Evolutionary conservation across 345 rosid species (phyloP).

Genomic region (Brassica cretica): DNA sequence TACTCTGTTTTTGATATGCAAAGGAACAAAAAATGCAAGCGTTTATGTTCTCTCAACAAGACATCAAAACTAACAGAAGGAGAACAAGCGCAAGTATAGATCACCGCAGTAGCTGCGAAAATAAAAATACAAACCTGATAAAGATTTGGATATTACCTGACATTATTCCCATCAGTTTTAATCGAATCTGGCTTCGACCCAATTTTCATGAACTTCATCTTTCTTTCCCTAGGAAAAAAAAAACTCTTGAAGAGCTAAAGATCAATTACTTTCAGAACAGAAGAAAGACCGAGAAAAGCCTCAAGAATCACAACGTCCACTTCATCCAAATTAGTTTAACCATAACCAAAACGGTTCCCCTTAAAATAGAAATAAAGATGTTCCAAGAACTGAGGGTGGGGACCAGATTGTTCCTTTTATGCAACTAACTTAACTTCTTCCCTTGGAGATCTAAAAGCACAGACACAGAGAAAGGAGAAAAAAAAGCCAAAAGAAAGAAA

Average conservation of each 20-base stretch:
- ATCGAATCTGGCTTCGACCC: conserved; percentile 83
- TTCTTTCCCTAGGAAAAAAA: conserved; percentile 20
- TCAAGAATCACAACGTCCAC: conserved; percentile 32
- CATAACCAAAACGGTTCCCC: conserved; percentile 32
- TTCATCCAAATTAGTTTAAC: conserved; percentile 11
- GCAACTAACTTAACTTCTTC: conserved; percentile 47
- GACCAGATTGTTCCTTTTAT: conserved; percentile 50
- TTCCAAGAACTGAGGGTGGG: conserved; percentile 55
- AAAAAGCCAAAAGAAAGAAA: conserved; percentile 22
- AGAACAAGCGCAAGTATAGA: background rate
- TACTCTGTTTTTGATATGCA: conserved; percentile 18
- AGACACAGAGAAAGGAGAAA: conserved; percentile 44
- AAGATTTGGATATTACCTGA: conserved; percentile 33
- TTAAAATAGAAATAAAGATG: conserved; percentile 42
- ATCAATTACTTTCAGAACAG: conserved; percentile 1
- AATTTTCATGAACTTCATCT: conserved; percentile 95
- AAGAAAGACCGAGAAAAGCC: background rate
- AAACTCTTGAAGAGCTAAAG: conserved; percentile 18
- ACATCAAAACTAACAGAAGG: background rate
- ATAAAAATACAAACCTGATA: background rate
- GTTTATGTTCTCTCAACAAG: background rate
- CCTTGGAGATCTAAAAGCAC: conserved; percentile 53
- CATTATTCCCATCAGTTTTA: conserved; percentile 48
- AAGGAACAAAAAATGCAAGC: background rate
- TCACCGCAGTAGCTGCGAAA: background rate